Evolutionary conservation across 108 stramenopile genomes (phyloP).

Genomic region (Stephanodiscus minutulus): DNA sequence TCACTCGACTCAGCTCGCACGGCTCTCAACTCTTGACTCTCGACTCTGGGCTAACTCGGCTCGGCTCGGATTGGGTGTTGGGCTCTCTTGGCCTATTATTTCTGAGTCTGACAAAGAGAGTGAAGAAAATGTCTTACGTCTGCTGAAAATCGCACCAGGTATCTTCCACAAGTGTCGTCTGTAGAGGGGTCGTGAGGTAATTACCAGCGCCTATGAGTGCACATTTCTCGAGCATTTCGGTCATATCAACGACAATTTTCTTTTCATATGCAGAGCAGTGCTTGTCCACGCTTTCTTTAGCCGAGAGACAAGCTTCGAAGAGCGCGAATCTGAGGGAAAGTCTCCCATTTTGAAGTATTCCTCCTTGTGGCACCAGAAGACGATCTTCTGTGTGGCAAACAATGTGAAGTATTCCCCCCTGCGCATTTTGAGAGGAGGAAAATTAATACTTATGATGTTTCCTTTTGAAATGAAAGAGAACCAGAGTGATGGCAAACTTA

Average conservation of each 20-base stretch:
- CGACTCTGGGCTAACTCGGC: too few relatives aligned
- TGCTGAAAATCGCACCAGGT: slow-evolving; percentile 36
- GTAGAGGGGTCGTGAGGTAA: background rate
- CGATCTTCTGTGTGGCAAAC: slow-evolving; percentile 53
- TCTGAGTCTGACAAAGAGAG: too few relatives aligned
- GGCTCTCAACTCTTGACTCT: too few relatives aligned
- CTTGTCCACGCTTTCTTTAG: slow-evolving; percentile 67
- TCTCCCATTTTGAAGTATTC: slow-evolving; percentile 68
- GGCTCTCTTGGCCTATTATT: too few relatives aligned
- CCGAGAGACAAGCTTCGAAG: slow-evolving; percentile 51
- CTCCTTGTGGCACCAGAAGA: slow-evolving; percentile 18
- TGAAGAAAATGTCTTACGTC: background rate
- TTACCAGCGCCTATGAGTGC: background rate
- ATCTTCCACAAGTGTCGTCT: slow-evolving; percentile 5
- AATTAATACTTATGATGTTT: background rate
- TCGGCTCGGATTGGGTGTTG: too few relatives aligned
- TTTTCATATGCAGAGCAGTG: slow-evolving; percentile 31
- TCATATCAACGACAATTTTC: slow-evolving; percentile 27
- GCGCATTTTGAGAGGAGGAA: background rate
- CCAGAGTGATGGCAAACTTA: background rate
- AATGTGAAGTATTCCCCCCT: slow-evolving; percentile 68
- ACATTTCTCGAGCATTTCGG: slow-evolving; percentile 37
- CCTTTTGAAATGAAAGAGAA: background rate
- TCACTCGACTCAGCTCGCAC: too few relatives aligned
- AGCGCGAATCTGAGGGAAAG: slow-evolving; percentile 72